Evolutionary conservation across 164 flowering plant species (phyloP), one percentile per base, ranked within the genome.

Genomic region (Chloranthus sessilifolius): DNA sequence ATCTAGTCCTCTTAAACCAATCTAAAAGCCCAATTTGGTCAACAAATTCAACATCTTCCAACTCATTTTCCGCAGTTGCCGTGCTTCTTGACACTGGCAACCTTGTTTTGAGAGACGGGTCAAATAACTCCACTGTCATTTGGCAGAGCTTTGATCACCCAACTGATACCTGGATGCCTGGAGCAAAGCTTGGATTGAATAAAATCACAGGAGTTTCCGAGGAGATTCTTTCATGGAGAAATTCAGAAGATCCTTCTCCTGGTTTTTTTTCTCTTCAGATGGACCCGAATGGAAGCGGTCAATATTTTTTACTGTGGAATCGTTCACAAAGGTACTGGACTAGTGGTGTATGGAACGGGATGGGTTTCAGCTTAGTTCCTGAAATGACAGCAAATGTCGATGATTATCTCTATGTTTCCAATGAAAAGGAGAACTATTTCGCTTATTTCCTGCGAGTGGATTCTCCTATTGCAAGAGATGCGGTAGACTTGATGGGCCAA

Each of bases 61-160:
- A 19, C 26, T 21, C 52, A 20, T 41, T 10, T 34, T 34, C 56
- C 10, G 29, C 43, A 1, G 22, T 24, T 24, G 50, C 27, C 2
- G 56, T 33, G 23, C 46, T 64, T n/a, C 31, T 43, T 2, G 58
- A 61, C 30, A 6, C 45, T 24, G 73, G 73, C 16, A 64, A 64
- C 39, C 56, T 69, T 33, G 73, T 64, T 16, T 24, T 60, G 41
- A 56, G 43, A 31, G 46, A 29, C 28, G 43, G 49, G 7, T n/a
- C 8, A 2, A 45, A 60, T 19, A 4, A 36, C 4, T 26, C 57
- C 21, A 8, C 8, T 30, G 11, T 20, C 0, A 28, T 52, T 4
- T 52, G 56, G 56, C 21, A 52, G 45, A 52, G 54, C 42, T 34
- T 50, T 15, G 54, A 50, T 21, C 37, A 30, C 25, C 51, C 51